phyloP scores from a whole-genome alignment of 345 rosid species.

The Pistacia vera region DNA sequence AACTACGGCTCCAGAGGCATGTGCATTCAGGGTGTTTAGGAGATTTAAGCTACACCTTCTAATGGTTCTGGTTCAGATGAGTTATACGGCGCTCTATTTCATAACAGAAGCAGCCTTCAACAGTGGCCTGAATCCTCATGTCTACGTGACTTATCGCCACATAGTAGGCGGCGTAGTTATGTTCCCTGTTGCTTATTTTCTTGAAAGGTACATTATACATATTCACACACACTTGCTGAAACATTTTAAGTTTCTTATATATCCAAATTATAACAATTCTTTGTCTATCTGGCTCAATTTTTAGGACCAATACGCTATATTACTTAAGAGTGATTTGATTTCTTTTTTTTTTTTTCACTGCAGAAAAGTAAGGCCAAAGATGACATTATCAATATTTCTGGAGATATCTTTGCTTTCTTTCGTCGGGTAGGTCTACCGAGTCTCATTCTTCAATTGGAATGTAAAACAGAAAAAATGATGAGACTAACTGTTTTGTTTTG shows the following conservation, averaged over 20 bases:
- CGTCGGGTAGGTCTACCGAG: slow-evolving; percentile 21
- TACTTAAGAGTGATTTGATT: background rate
- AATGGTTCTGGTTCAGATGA: slow-evolving; percentile 23
- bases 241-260: background rate
- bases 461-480: background rate
- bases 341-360: background rate
- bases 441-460: background rate
- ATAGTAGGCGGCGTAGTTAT: slow-evolving; percentile 13
- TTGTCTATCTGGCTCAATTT: background rate
- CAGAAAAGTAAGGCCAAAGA: slow-evolving; percentile 36
- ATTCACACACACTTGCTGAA: background rate
- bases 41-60: slow-evolving; percentile 29
- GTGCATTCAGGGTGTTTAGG: background rate
- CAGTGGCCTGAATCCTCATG: slow-evolving; percentile 33
- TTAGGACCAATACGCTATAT: background rate
- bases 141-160: slow-evolving; percentile 32
- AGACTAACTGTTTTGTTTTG: background rate
- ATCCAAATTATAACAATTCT: background rate
- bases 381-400: slow-evolving; percentile 26
- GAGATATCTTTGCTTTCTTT: slow-evolving; percentile 36
- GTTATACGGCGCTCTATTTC: slow-evolving; percentile 22
- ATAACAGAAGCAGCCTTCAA: slow-evolving; percentile 33
- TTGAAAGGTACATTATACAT: slow-evolving; percentile 15
- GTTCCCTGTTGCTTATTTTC: slow-evolving; percentile 33
- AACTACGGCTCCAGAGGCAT: background rate